phyloP scores from a whole-genome alignment of 139 green algal genomes.

The Chlorella vulgaris region DNA sequence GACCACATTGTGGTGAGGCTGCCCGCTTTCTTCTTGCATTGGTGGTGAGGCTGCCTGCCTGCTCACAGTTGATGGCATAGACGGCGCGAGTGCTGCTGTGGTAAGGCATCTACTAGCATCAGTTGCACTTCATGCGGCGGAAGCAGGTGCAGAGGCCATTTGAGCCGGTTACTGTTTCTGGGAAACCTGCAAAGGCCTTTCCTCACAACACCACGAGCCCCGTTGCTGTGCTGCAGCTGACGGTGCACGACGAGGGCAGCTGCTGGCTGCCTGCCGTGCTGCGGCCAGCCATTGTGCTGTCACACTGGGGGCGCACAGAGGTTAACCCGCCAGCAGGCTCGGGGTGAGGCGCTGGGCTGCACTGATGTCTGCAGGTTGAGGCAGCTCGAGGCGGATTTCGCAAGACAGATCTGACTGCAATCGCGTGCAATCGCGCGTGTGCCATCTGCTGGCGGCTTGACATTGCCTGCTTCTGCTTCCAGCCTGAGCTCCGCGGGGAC shows the following conservation, averaged over 20 bases:
- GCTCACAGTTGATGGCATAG: neutral
- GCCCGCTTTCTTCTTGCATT: neutral
- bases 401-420: too few relatives aligned
- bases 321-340: constrained; percentile 10
- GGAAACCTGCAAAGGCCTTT: neutral
- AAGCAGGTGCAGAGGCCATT: too few relatives aligned
- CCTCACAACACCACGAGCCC: neutral
- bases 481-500: too few relatives aligned
- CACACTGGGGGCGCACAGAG: constrained; percentile 55
- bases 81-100: neutral
- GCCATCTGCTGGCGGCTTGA: too few relatives aligned
- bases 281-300: constrained; percentile 44
- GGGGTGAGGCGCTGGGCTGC: neutral
- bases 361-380: too few relatives aligned
- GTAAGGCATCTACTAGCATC: neutral
- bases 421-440: too few relatives aligned
- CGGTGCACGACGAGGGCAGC: constrained; percentile 54
- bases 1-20: constrained; percentile 65
- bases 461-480: too few relatives aligned
- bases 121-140: neutral
- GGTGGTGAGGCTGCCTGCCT: neutral
- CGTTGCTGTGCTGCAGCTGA: constrained; percentile 15
- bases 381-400: too few relatives aligned
- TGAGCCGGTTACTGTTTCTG: too few relatives aligned
- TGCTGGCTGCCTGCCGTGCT: constrained; percentile 55